Base-by-base conservation (phyloP, 441 rosid genomes). In the Brassica balearica region DNA sequence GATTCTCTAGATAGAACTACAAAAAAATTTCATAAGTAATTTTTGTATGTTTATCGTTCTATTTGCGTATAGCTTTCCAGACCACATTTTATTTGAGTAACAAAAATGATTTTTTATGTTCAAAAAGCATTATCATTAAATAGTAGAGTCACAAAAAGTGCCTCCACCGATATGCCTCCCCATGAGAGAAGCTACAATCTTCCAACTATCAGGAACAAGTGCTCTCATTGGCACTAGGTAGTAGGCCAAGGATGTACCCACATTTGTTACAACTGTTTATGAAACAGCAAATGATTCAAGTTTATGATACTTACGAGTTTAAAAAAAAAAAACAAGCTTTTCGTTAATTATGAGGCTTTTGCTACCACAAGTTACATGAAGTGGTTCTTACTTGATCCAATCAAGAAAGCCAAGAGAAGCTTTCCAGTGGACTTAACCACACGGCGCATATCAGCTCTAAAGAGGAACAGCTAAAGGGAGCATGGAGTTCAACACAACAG, bases 111-210 rank as follows among this genome's bases (percentile, higher is more conserved):
- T 29, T 29, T 29, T 29, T 29, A 29, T 29, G 34, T 29, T 29
- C 34, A 29, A 29, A 29, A 29, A 29, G 6, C 5, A 29, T 29
- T 29, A 5, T 29, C 34, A 29, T 29, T 29, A 29, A 29, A 25
- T 25, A 25, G 27, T 25, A 25, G 27, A 25, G 27, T 25, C 27
- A 25, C 27, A 25, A 25, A 25, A 25, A 25, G 27, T 25, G 27
- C 97, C 94, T 90, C 98, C 97, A 48, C 98, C 97, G 43, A 92
- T 95, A 75, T 95, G 92, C 78, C 94, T 89, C 38, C 93, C 96
- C 98, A 91, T 92, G 55, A 95, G 97, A 38, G 97, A 97, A 80
- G 97, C 97, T n/a, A 93, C 97, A 71, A 95, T 89, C 85, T 90
- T 91, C 97, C 98, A 95, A 81, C 92, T 86, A 84, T 91, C 94